Conservation (phyloP, 768 basidiomycete species). For the Lactarius pseudohatsudake region DNA sequence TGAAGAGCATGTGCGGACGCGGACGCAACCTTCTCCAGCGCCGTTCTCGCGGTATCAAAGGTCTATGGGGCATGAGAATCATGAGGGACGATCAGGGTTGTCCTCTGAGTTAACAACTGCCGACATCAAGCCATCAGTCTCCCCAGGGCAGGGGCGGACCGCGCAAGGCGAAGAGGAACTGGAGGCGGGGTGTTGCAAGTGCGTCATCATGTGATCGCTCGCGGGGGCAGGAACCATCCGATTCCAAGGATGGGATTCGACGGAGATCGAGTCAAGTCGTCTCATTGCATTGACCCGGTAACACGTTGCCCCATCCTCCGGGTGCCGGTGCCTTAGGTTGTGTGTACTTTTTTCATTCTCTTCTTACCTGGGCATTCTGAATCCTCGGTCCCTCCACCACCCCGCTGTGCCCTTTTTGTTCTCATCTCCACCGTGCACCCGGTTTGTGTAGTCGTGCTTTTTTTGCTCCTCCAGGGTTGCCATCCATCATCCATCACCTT, state of each 20-base stretch:
- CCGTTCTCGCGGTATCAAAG: slow-evolving; percentile 62
- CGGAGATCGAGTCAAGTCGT: not conserved
- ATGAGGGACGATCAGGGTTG: slow-evolving; percentile 24
- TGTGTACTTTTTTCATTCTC: slow-evolving; percentile 4
- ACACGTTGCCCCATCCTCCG: not conserved
- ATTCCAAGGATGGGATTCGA: not conserved
- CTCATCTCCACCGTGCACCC: not conserved
- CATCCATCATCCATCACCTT: slow-evolving; percentile 2
- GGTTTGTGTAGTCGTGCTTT: slow-evolving; percentile 7
- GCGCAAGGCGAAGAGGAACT: slow-evolving; percentile 43
- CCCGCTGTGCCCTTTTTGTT: not conserved
- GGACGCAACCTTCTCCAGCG: slow-evolving; percentile 49
- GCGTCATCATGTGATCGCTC: slow-evolving; percentile 72
- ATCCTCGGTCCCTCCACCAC: slow-evolving; percentile 9
- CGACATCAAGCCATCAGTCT: slow-evolving; percentile 19
- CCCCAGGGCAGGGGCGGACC: slow-evolving; percentile 26
- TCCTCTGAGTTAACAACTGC: slow-evolving; percentile 24
- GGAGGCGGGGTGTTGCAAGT: slow-evolving; percentile 73
- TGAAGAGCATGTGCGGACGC: slow-evolving; percentile 30
- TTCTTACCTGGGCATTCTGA: slow-evolving; percentile 1
- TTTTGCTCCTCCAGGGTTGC: slow-evolving; percentile 9
- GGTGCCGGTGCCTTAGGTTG: not conserved
- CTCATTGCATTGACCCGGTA: slow-evolving; percentile 11
- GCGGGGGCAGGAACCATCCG: slow-evolving; percentile 14
- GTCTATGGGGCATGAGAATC: slow-evolving; percentile 24